Evolutionary conservation across 108 stramenopile species (phyloP), one percentile per base, ranked within the genome.

Genomic region (Pseudonitzschia multistriata): DNA sequence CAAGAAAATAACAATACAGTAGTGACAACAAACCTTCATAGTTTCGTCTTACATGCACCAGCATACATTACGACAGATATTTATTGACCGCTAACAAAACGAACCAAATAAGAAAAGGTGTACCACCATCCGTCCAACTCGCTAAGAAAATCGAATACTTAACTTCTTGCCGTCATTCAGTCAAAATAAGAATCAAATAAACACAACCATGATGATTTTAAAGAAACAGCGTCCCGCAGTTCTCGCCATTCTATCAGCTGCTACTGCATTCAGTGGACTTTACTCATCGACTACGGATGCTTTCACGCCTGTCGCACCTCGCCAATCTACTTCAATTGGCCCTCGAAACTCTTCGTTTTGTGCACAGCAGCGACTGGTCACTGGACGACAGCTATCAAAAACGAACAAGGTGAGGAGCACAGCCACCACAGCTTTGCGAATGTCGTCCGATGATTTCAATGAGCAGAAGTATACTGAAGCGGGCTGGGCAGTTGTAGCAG

Each of bases 391-490:
- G 25, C 7, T 14, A 11, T 13, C 61, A 14, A 36, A 24, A 14
- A n/a, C 37, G 11, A 37, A 13, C 36, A 59, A 33, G 31, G 35
- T 10, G 56, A 61, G 25, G 30, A 7, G 17, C 0, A 2, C 50
- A 24, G 31, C 5, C 39, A 48, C 1, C 37, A 24, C 62, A 37
- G n/a, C 70, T 6, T 66, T 83, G 63, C 65, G 48, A 29, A 83
- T 81, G 84, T 68, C 90, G 6, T 42, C 82, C 11, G 81, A 87
- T 21, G 84, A 92, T 65, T 93, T 93, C 63, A 78, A 88, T 50
- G 74, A 88, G 68, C 53, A 75, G 8, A 83, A 86, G 35, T 93
- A 93, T 72, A 93, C 92, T 22, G 87, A 90, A 47, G 87, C 92
- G 1, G 92, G 89, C 1, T 93, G 88, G 85, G 72, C 88, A 21